phyloP scores from a whole-genome alignment of 805 yeast species.

The Spathaspora sp. region DNA sequence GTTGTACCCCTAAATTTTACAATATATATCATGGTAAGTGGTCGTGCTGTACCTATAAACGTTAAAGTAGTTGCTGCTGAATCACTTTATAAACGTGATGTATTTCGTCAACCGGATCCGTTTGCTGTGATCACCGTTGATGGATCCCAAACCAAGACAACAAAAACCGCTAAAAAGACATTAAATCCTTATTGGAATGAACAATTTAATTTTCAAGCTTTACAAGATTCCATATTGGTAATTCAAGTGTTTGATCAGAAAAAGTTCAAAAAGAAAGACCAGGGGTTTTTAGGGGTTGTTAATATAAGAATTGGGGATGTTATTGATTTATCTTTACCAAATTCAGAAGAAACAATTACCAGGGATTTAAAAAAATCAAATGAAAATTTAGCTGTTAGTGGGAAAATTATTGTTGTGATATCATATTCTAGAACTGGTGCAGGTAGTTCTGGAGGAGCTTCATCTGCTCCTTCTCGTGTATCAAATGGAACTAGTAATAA shows the following conservation, averaged over 20 bases:
- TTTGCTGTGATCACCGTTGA: constrained; percentile 97
- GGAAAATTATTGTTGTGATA: constrained; percentile 78
- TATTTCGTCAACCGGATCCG: constrained; percentile 95
- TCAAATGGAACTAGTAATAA: constrained; percentile 6
- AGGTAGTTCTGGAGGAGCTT: constrained; percentile 13
- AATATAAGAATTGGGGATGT: constrained; percentile 88
- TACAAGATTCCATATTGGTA: constrained; percentile 81
- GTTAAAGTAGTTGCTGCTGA: constrained; percentile 93
- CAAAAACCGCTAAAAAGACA: constrained; percentile 90
- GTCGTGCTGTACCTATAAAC: constrained; percentile 31
- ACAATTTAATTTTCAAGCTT: constrained; percentile 70
- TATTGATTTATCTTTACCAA: constrained; percentile 55
- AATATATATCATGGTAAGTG: neutral
- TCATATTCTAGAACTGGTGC: constrained; percentile 35
- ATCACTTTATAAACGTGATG: constrained; percentile 90
- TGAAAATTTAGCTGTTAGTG: constrained; percentile 89
- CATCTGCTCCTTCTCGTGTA: constrained; percentile 9
- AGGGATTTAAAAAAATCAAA: constrained; percentile 89
- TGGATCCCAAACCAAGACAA: constrained; percentile 93
- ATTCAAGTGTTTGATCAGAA: constrained; percentile 96
- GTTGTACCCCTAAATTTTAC: neutral
- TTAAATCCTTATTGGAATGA: constrained; percentile 98
- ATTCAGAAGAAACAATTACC: constrained; percentile 79
- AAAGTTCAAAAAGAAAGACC: constrained; percentile 96
- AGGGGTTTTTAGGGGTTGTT: constrained; percentile 95